A percentile compares a stretch with the other conserved stretches of the same genome.
Conservation (phyloP, 768 basidiomycete genomes). For the Boletus patriciae region DNA sequence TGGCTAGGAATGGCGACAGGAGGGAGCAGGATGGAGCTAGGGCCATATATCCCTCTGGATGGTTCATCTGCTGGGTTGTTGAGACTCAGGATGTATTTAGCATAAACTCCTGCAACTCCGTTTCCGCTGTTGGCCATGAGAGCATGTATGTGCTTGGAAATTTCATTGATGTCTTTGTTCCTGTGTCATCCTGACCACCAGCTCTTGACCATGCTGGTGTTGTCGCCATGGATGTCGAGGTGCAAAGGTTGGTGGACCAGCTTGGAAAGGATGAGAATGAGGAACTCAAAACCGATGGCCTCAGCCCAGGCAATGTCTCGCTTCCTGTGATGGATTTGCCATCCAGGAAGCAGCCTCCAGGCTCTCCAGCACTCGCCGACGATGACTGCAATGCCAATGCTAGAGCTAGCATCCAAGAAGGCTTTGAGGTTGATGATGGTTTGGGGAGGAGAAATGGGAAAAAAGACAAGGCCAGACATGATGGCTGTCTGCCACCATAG, state of each 20-base stretch:
- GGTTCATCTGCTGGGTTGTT: background rate
- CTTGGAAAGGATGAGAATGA: background rate
- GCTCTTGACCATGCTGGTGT: conserved; percentile 18
- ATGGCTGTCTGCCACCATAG: conserved; percentile 1
- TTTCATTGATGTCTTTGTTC: conserved; percentile 12
- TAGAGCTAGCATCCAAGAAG: background rate
- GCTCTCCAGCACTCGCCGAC: background rate
- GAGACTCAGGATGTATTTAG: background rate
- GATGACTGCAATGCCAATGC: background rate
- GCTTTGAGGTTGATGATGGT: too few species aligned
- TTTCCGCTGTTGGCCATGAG: background rate
- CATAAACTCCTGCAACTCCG: background rate
- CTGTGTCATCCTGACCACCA: conserved; percentile 5
- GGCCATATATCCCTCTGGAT: background rate
- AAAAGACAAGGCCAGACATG: too few species aligned
- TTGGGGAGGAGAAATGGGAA: too few species aligned
- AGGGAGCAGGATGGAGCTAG: background rate
- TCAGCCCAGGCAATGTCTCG: conserved; percentile 26
- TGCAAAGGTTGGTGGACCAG: background rate
- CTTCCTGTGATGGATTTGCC: background rate
- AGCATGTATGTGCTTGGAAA: conserved; percentile 15
- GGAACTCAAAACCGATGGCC: conserved; percentile 13
- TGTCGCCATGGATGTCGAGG: conserved; percentile 12
- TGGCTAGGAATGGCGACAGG: background rate
- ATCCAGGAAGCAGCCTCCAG: background rate